A percentile compares a stretch with the other conserved stretches of the same genome.
These are phyloP conservation scores for Gracilaria domingensis DNA, from an alignment of 23 red algal genomes.

Conservation along the genomic window DNA sequence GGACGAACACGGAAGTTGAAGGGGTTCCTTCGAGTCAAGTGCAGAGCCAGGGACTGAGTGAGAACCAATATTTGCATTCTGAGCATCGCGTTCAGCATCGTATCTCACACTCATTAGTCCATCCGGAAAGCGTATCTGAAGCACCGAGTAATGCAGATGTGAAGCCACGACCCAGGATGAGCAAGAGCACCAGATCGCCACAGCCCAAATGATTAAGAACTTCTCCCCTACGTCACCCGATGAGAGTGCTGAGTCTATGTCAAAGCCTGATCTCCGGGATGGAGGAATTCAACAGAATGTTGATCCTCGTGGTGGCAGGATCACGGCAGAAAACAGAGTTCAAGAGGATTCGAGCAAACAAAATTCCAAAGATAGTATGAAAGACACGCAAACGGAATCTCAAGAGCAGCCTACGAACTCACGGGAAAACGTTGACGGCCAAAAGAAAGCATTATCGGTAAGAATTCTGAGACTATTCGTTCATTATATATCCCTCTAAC, in stretches of 20 bases:
- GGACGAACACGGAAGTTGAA: neutral
- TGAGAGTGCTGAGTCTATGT: neutral
- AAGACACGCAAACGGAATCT: neutral
- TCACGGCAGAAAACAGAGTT: neutral
- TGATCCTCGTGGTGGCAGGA: neutral
- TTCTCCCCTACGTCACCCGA: neutral
- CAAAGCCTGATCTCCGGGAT: neutral
- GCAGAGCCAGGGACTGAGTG: neutral
- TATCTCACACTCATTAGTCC: neutral
- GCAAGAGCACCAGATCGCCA: neutral
- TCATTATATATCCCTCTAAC: too few relatives aligned
- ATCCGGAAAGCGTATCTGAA: neutral
- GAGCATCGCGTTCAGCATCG: slow-evolving; percentile 7
- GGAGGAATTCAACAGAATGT: neutral
- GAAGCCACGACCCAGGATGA: too few relatives aligned
- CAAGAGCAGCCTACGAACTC: neutral
- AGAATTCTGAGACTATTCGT: neutral
- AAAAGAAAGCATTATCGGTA: neutral
- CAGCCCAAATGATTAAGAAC: slow-evolving; percentile 4
- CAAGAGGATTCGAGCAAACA: neutral
- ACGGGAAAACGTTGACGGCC: neutral
- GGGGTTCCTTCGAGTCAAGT: neutral
- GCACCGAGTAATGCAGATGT: neutral
- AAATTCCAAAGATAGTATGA: neutral
- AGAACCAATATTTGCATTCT: neutral